These are phyloP conservation scores for Phaeodactylum tricornutum DNA, from an alignment of 108 stramenopile species.

Conservation along the genomic window DNA sequence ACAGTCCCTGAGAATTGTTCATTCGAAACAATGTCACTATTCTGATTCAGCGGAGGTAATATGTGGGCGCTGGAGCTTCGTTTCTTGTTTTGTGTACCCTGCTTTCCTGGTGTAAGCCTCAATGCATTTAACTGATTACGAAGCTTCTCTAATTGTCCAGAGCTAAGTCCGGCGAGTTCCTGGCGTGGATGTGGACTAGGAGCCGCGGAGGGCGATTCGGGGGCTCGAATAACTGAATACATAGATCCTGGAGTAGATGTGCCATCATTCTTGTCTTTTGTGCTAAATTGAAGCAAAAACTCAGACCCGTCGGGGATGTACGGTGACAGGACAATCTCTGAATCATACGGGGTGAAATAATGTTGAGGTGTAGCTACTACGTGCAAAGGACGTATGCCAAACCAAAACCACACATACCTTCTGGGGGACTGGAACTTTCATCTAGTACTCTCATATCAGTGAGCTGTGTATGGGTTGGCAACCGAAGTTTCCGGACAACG, in stretches of 20 bases:
- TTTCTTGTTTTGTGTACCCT: neutral
- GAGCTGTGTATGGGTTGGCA: slow-evolving; percentile 22
- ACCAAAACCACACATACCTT: slow-evolving; percentile 42
- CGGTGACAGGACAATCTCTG: slow-evolving; percentile 74
- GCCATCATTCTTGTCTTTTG: slow-evolving; percentile 16
- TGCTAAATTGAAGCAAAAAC: slow-evolving; percentile 55
- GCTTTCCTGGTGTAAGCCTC: neutral
- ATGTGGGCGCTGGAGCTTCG: too few relatives aligned
- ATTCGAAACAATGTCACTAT: too few relatives aligned
- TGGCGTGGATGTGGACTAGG: slow-evolving; percentile 34
- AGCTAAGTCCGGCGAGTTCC: neutral
- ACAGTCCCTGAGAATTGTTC: too few relatives aligned
- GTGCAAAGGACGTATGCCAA: slow-evolving; percentile 2
- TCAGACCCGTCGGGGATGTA: slow-evolving; percentile 69
- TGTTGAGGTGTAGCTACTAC: too few relatives aligned
- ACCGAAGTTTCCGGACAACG: slow-evolving; percentile 40
- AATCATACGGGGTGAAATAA: too few relatives aligned
- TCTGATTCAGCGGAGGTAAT: too few relatives aligned
- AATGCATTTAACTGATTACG: neutral
- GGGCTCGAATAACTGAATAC: slow-evolving; percentile 27
- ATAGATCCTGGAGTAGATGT: slow-evolving; percentile 8
- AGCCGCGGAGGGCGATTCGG: slow-evolving; percentile 74
- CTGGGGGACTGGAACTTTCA: slow-evolving; percentile 47
- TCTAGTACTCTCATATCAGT: slow-evolving; percentile 58
- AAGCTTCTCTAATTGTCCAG: neutral